Percentiles rank a stretch among this genome's conserved stretches.
phyloP scores from a whole-genome alignment of 2,329 filamentous ascomycete species.

The Xylariaceae sp. region DNA sequence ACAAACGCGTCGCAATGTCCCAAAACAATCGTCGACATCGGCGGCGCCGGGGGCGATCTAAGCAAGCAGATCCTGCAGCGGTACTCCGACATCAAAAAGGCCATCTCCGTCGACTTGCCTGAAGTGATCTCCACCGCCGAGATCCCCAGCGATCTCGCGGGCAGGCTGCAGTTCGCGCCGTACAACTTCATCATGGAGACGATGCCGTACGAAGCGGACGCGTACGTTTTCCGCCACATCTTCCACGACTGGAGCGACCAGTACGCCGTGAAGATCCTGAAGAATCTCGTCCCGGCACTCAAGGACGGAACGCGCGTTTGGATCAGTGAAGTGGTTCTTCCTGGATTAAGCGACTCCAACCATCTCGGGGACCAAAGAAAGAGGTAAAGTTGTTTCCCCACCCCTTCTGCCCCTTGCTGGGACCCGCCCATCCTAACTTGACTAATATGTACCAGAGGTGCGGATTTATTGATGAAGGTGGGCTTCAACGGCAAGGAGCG shows the following conservation, averaged over 20 bases:
- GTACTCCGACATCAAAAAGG: slow-evolving; percentile 30
- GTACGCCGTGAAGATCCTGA: slow-evolving; percentile 42
- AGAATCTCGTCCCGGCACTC: slow-evolving; percentile 40
- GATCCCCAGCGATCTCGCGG: slow-evolving; percentile 30
- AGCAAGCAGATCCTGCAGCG: slow-evolving; percentile 31
- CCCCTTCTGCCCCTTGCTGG: neutral
- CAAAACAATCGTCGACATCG: slow-evolving; percentile 36
- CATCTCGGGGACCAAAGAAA: slow-evolving; percentile 18
- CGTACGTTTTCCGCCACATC: slow-evolving; percentile 42
- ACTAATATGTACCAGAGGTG: slow-evolving; percentile 30
- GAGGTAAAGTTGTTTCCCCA: slow-evolving; percentile 11
- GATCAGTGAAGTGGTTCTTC: slow-evolving; percentile 36
- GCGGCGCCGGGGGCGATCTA: slow-evolving; percentile 37
- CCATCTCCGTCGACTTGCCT: slow-evolving; percentile 33
- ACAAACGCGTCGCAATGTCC: slow-evolving; percentile 29
- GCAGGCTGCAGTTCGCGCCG: slow-evolving; percentile 29
- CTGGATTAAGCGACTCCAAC: slow-evolving; percentile 23
- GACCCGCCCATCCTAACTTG: neutral
- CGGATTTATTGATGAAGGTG: slow-evolving; percentile 33
- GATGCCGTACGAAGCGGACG: slow-evolving; percentile 31
- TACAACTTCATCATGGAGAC: slow-evolving; percentile 37
- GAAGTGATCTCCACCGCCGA: slow-evolving; percentile 36
- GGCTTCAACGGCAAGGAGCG: slow-evolving; percentile 33
- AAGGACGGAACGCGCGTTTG: slow-evolving; percentile 35
- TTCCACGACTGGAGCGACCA: slow-evolving; percentile 46